Evolutionary conservation across 2,329 filamentous ascomycete species (phyloP), one percentile per base, ranked within the genome.

Genomic region (Aspergillus floridensis): DNA sequence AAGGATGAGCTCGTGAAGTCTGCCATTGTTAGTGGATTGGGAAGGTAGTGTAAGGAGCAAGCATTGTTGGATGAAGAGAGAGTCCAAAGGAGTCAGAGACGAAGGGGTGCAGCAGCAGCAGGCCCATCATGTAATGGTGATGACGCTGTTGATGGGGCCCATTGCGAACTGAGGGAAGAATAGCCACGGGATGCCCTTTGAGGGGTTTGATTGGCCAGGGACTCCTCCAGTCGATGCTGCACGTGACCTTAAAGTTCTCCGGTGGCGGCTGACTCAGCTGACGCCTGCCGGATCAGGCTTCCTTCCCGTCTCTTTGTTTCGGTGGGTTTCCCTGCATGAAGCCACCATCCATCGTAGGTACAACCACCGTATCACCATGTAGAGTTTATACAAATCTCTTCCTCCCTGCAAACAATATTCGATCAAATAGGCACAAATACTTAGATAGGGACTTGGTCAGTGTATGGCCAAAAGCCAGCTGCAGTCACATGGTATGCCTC

Each of bases 1-100:
- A 51, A 31, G 11, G 57, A 59, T 24, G 63, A 60, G 73, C 49
- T 79, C 72, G 77, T 71, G 74, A 63, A 63, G 14, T 64, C 62
- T 47, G 62, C 26, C 62, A 64, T 64, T 31, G 24, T 53, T 16
- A 53, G 26, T 57, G 16, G 32, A 46, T 21, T 14, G 44, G 7
- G 24, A 35, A n/a, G 51, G 35, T 16, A 26, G 51, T 41, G 19
- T 2, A n/a, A n/a, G 6, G 22, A 24, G 26, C 21, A 29, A 24
- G 19, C 22, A 24, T 52, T 22, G 16, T 35, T 24, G 50, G 21
- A 22, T 24, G 21, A 16, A 12, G 14, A 12, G 52, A 41, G 14
- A 44, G 51, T 46, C 12, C 14, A 4, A 29, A 22, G 16, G 10
- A 31, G 51, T 22, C 7, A 10, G 26, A 6, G 51, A 14, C 38